These are phyloP conservation scores for Orbilia brochopaga DNA, from an alignment of 2,329 filamentous ascomycete species.

Conservation along the genomic window DNA sequence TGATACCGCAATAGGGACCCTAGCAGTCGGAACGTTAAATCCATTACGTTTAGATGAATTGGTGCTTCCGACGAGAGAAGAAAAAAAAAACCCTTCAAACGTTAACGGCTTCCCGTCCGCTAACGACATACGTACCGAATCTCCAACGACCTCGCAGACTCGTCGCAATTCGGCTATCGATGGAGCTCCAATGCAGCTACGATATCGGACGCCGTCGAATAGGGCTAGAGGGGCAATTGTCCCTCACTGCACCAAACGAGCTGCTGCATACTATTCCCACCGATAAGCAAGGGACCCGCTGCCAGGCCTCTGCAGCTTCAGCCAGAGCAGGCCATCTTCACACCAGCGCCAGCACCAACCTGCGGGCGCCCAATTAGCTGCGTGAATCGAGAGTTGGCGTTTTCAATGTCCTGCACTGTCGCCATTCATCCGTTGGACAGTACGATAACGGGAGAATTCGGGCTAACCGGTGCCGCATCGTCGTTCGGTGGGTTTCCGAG, in stretches of 20 bases:
- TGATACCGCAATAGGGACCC: constrained; percentile 11
- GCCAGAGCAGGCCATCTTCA: constrained; percentile 12
- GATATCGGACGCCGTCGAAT: constrained; percentile 17
- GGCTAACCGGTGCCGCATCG: constrained; percentile 5
- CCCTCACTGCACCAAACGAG: not conserved
- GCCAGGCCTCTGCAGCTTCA: constrained; percentile 25
- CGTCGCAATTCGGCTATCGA: constrained; percentile 51
- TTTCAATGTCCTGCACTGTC: constrained; percentile 8
- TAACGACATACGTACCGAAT: too few species aligned
- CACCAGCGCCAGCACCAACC: not conserved
- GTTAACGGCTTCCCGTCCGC: constrained; percentile 19
- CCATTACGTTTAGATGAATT: too few species aligned
- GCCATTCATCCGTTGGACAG: constrained; percentile 36
- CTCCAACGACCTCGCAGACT: constrained; percentile 41
- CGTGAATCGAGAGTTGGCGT: not conserved
- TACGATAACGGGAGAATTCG: constrained; percentile 49
- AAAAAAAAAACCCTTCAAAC: not conserved
- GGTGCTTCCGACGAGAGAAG: constrained; percentile 8
- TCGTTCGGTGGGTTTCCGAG: constrained; percentile 44
- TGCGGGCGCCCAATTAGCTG: not conserved
- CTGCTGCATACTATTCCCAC: constrained; percentile 32
- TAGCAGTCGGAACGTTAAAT: constrained; percentile 1
- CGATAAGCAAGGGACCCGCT: constrained; percentile 50
- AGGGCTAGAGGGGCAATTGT: constrained; percentile 12
- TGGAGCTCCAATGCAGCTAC: not conserved